Evolutionary conservation across 768 basidiomycete genomes (phyloP), one percentile per base, ranked within the genome.

Genomic region (Agaricus bisporus): DNA sequence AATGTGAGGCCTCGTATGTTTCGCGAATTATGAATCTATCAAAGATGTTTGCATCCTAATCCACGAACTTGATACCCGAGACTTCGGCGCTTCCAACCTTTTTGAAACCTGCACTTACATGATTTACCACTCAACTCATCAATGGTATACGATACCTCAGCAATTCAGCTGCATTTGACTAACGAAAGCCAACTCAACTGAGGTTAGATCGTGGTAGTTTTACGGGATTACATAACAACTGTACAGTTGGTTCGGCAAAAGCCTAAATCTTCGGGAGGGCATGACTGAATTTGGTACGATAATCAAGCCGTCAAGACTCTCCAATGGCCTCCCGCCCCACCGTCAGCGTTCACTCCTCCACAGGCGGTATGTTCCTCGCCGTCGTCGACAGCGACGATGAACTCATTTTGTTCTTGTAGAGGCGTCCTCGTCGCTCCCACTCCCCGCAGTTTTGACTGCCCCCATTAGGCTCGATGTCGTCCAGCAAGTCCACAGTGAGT

Each of bases 391-490:
- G 17, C 35, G 25, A 10, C 48, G 26, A 48, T 45, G 12, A 61
- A 44, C 55, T 64, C 49, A 64, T 61, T 26, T 45, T 29, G 53
- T 49, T 41, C 48, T 60, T 55, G 32, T 61, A 90, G 91, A 93
- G 81, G 77, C 88, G 41, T 91, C 92, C 39, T 78, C 81, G 70
- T 95, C 93, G 44, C 84, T 95, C 49, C 89, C 91, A 53, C 88
- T 95, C 63, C 93, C 95, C 49, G 92, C 93, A 65, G 97, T 99
- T 68, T 78, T 99, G 67, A 95, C 93, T 64, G 97, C 95, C 37
- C 95, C 97, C 66, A 98, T 99, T 74, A 82, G 97, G 73, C 85
- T 95, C 68, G 97, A 99, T 81, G 94, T 99, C 61, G 95, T 99
- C 63, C 82, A 91, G 57, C 93, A 94, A 73, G 92, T 99, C 56